Percentiles rank a stretch among this genome's conserved stretches.
Evolutionary conservation across 148 eudicot species (phyloP).

Genomic region (Chenopodium suecicum): DNA sequence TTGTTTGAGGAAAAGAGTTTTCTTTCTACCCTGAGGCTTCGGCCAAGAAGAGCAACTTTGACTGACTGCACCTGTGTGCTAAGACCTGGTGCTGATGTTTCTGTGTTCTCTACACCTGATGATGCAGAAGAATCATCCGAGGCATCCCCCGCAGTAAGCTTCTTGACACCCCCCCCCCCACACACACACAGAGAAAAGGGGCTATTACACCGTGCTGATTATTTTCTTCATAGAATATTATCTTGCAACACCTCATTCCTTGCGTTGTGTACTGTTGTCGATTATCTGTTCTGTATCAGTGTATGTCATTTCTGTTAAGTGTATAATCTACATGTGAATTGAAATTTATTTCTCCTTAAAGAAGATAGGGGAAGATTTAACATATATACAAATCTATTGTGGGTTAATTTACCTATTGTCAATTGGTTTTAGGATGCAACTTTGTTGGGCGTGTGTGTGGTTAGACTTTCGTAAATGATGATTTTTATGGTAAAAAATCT

Average conservation of each 20-base stretch:
- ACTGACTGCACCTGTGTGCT: slow-evolving; percentile 75
- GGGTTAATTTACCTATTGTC: too few species aligned
- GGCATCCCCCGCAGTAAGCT: slow-evolving; percentile 48
- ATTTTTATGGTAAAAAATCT: background rate
- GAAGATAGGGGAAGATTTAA: too few species aligned
- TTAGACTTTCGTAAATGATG: too few species aligned
- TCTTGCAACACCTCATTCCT: background rate
- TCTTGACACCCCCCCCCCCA: background rate
- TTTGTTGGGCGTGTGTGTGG: too few species aligned
- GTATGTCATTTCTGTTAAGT: background rate
- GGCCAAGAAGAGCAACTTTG: slow-evolving; percentile 66
- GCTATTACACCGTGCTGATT: background rate
- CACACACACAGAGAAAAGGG: too few species aligned
- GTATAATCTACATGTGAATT: too few species aligned
- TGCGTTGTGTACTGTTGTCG: too few species aligned
- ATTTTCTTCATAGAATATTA: background rate
- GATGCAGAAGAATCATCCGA: slow-evolving; percentile 40
- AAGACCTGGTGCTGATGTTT: slow-evolving; percentile 81
- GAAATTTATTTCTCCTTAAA: too few species aligned
- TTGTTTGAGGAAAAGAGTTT: slow-evolving; percentile 53
- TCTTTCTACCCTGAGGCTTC: slow-evolving; percentile 60
- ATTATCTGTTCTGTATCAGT: background rate
- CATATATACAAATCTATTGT: too few species aligned
- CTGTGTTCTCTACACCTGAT: slow-evolving; percentile 46
- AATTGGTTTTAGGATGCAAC: too few species aligned